Percentiles rank a stretch among this genome's conserved stretches.
Conservation (phyloP, 2,329 filamentous ascomycete species). For the Colletotrichum aenigma region DNA sequence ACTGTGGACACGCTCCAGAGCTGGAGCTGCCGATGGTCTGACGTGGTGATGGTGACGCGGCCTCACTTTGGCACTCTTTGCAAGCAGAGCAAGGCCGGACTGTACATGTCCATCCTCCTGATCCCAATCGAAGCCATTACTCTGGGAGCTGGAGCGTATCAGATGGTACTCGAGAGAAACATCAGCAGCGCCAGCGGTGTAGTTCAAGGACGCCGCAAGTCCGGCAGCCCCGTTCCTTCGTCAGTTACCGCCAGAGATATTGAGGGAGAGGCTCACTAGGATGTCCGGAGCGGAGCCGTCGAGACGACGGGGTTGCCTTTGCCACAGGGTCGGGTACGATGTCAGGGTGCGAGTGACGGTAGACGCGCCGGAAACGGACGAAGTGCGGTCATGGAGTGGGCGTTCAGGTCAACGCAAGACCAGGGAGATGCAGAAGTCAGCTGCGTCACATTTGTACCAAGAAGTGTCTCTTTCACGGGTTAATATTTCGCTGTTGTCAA, state of each 20-base stretch:
- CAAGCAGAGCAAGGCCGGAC: conserved; percentile 56
- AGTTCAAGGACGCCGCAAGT: conserved; percentile 34
- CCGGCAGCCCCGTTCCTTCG: conserved; percentile 29
- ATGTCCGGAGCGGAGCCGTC: neutral
- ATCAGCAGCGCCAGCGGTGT: conserved; percentile 32
- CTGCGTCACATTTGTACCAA: neutral
- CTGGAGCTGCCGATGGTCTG: conserved; percentile 67
- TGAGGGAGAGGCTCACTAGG: neutral
- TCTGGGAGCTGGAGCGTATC: conserved; percentile 49
- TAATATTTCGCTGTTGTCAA: neutral
- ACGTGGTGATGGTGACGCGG: conserved; percentile 53
- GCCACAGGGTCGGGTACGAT: neutral
- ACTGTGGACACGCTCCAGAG: conserved; percentile 60
- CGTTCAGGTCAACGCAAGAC: neutral
- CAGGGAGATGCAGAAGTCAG: neutral
- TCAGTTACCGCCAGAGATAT: conserved; percentile 4
- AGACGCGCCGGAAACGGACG: neutral
- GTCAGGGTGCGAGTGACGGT: neutral
- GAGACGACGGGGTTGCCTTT: neutral
- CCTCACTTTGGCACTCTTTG: conserved; percentile 64
- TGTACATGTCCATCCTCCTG: conserved; percentile 60
- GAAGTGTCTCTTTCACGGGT: neutral
- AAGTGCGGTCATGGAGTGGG: neutral
- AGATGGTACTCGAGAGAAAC: conserved; percentile 50
- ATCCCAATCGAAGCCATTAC: conserved; percentile 60